Percentiles rank a stretch among this genome's conserved stretches.
Evolutionary conservation across 2,329 filamentous ascomycete genomes (phyloP).

Genomic region (Paecilomyces dactylethromorphus): DNA sequence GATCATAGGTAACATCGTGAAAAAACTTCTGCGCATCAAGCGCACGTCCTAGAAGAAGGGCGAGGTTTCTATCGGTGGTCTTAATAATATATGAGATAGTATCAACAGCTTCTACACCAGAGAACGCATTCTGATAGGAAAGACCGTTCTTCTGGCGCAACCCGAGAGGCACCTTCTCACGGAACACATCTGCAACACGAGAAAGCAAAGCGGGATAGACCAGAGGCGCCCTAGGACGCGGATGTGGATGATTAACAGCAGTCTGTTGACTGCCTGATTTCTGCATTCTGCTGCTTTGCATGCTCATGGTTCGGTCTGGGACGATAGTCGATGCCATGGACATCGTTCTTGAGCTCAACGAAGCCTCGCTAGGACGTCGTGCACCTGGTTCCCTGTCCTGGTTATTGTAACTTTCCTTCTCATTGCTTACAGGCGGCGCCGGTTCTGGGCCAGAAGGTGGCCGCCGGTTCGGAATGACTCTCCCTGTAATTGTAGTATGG

Average conservation of each 20-base stretch:
- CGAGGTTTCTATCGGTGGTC: conserved; percentile 91
- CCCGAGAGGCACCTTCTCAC: conserved; percentile 75
- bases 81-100: conserved; percentile 94
- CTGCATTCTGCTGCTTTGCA: conserved; percentile 49
- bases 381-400: conserved; percentile 18
- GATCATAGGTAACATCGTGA: conserved; percentile 97
- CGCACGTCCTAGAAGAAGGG: conserved; percentile 80
- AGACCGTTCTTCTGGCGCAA: conserved; percentile 95
- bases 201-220: conserved; percentile 93
- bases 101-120: conserved; percentile 90
- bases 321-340: conserved; percentile 73
- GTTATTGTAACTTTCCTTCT: conserved; percentile 50
- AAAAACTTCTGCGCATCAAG: conserved; percentile 98
- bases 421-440: conserved; percentile 18
- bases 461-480: conserved; percentile 75
- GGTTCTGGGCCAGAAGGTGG: conserved; percentile 48
- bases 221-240: conserved; percentile 59
- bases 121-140: conserved; percentile 95
- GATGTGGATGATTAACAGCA: conserved; percentile 55
- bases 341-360: conserved; percentile 59
- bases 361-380: conserved; percentile 39
- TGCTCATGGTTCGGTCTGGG: conserved; percentile 56
- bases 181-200: conserved; percentile 87
- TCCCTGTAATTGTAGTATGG: conserved; percentile 81
- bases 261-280: conserved; percentile 43